Base-by-base conservation (phyloP, 2,329 filamentous ascomycete species). In the Daldinia eschscholtzii region DNA sequence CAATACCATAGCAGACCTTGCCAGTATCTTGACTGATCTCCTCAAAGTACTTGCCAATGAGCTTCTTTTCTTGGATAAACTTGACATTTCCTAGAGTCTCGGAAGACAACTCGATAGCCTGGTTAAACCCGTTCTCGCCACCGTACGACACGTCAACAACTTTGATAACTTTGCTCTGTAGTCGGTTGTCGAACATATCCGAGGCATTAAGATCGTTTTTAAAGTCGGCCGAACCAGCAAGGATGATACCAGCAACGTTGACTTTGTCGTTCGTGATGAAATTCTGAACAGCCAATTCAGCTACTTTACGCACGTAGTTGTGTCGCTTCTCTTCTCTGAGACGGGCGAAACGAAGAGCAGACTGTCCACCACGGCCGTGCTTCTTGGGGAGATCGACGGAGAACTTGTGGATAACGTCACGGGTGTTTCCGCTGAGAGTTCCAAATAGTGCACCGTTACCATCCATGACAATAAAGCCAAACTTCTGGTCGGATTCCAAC, bases 11-110 rank as follows among this genome's bases (percentile, higher is more conserved):
- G 86, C 96, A 99, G 75, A 99, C 91, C 79, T 94, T 96, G 75
- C 96, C 96, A 59, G 92, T 97, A 79, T 99, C 96, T 83, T 97
- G 94, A 81, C 93, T 97, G 78, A 99, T 98, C 83, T 99, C 95
- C 81, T 99, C 94, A 77, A 99, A 99, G 87, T 99, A 99, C 80
- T 93, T 94, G 81, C 95, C 95, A 79, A 99, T 99, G 71, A 99
- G 90, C 86, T 98, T 99, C 92, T 99, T 99, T 88, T 99, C 96
- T 83, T 99, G 96, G 81, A 99, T 98, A 82, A 99, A 99, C 85
- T 99, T 99, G 88, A 99, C 96, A 80, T 98, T 99, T 83, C 94
- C 93, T 55, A 99, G 88, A 6, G 96, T 99, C 86, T 99, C 97
- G 6, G 94, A 89, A 28, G 96, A 92, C 77, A 99, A 83, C 80